Percentiles rank a stretch among this genome's conserved stretches.
phyloP scores from a whole-genome alignment of 2,329 filamentous ascomycete genomes.

The Arthroderma sp. region DNA sequence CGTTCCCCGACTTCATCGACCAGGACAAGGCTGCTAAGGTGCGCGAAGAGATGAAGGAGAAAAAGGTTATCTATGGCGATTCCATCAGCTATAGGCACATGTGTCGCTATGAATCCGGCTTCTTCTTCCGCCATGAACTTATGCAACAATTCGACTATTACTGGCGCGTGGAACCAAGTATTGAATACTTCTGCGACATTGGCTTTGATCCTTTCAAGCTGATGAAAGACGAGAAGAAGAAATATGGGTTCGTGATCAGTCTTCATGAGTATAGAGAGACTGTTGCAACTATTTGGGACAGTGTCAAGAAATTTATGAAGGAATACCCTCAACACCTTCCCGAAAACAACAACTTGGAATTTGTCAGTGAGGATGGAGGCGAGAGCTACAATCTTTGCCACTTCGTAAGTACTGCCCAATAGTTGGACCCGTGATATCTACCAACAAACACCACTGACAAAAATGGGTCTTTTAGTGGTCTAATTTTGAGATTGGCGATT shows the following conservation, averaged over 20 bases:
- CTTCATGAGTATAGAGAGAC: slow-evolving; percentile 95
- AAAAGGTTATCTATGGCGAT: slow-evolving; percentile 97
- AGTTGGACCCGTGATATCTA: background rate
- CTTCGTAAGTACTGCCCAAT: slow-evolving; percentile 52
- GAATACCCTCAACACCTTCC: slow-evolving; percentile 79
- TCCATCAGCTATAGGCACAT: slow-evolving; percentile 96
- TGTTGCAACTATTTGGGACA: slow-evolving; percentile 91
- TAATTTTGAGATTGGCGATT: slow-evolving; percentile 92
- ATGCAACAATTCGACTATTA: slow-evolving; percentile 98
- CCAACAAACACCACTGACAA: slow-evolving; percentile 2
- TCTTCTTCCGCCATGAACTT: slow-evolving; percentile 91
- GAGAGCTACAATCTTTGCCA: slow-evolving; percentile 95
- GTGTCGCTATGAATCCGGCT: slow-evolving; percentile 97
- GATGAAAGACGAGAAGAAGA: slow-evolving; percentile 94
- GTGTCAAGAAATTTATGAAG: slow-evolving; percentile 85
- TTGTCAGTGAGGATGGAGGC: slow-evolving; percentile 82
- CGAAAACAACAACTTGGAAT: slow-evolving; percentile 73
- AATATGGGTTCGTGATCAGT: slow-evolving; percentile 93
- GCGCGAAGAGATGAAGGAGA: slow-evolving; percentile 82
- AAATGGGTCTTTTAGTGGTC: slow-evolving; percentile 56
- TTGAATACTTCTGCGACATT: slow-evolving; percentile 93
- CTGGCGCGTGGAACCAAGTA: slow-evolving; percentile 95
- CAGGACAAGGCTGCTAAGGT: slow-evolving; percentile 83
- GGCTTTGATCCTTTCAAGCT: slow-evolving; percentile 91
- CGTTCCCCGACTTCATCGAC: slow-evolving; percentile 90